Evolutionary conservation across 2,329 filamentous ascomycete genomes (phyloP).

Genomic region (Apiospora hydei): DNA sequence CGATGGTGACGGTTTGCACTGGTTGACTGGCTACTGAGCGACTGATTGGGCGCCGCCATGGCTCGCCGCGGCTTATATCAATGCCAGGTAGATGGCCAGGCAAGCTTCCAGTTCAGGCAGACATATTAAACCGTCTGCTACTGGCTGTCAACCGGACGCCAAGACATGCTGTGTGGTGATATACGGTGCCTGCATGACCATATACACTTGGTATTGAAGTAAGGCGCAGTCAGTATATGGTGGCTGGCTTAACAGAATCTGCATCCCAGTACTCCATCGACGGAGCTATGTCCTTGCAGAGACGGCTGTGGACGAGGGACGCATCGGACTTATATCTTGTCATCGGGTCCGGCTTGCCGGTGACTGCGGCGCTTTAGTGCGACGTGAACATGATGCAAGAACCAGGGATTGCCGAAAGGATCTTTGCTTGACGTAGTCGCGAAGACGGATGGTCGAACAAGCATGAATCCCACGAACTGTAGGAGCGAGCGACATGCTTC

Average conservation of each 20-base stretch:
- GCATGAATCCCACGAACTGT: neutral
- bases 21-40: neutral
- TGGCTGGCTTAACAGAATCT: too few species aligned
- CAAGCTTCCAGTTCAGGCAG: neutral
- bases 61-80: neutral
- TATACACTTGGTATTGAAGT: too few species aligned
- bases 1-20: neutral
- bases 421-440: neutral
- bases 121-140: neutral
- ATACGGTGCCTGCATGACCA: neutral
- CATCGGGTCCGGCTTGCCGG: neutral
- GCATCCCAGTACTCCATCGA: neutral
- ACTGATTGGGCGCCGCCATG: neutral
- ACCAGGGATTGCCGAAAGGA: neutral
- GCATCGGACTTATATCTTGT: neutral
- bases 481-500: neutral
- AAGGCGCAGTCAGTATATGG: neutral
- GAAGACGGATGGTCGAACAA: neutral
- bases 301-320: neutral
- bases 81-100: neutral
- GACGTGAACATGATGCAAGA: neutral
- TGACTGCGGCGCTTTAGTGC: neutral
- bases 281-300: neutral
- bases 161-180: neutral
- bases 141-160: neutral